Evolutionary conservation across 2,329 filamentous ascomycete species (phyloP).

Genomic region (Parafenestella ontariensis): DNA sequence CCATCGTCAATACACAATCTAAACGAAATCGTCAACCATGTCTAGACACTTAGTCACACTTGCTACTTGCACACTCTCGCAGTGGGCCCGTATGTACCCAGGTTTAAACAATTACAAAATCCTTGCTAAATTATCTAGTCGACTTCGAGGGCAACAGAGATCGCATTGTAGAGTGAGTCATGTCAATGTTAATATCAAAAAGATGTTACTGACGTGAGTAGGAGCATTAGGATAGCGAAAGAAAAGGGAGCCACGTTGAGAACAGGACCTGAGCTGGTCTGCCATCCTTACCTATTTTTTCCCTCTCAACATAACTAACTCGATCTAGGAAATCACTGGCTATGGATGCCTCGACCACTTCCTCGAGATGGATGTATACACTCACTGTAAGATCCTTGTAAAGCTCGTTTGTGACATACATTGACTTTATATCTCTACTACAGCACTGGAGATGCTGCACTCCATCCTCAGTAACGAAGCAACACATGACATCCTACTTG

Average conservation of each 20-base stretch:
- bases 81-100: background rate
- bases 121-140: background rate
- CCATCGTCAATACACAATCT: too few species aligned
- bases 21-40: background rate
- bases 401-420: background rate
- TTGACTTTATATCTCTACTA: slow-evolving; percentile 4
- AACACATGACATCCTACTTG: slow-evolving; percentile 64
- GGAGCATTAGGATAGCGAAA: background rate
- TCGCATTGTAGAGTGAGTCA: background rate
- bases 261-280: slow-evolving; percentile 51
- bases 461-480: slow-evolving; percentile 67
- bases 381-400: background rate
- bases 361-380: slow-evolving; percentile 50
- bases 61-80: background rate
- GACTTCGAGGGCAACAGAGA: background rate
- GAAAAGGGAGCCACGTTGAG: background rate
- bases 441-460: slow-evolving; percentile 62
- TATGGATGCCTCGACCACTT: slow-evolving; percentile 65
- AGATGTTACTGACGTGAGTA: background rate
- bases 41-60: background rate
- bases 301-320: background rate
- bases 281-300: background rate
- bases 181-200: background rate
- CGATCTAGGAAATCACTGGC: slow-evolving; percentile 35
- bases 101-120: background rate